Conservation (phyloP, 2,329 filamentous ascomycete species). For the Tolypocladium album region DNA sequence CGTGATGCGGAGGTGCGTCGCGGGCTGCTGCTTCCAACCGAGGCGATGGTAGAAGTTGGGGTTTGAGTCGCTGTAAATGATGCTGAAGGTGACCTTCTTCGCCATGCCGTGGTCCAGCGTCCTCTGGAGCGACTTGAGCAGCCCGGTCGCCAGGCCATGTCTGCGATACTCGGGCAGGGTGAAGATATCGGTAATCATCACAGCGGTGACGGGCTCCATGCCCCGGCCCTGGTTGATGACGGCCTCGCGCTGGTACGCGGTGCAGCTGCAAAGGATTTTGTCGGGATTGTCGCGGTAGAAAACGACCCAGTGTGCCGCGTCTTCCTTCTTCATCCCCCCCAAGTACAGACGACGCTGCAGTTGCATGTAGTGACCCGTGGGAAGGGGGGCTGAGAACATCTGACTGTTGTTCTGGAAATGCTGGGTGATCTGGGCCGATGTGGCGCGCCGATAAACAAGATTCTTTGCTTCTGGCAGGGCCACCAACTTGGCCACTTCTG, state of each 20-base stretch:
- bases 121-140: conserved; percentile 20
- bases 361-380: conserved; percentile 5
- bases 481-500: neutral
- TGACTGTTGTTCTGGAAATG: conserved; percentile 10
- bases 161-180: conserved; percentile 22
- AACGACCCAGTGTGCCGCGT: conserved; percentile 18
- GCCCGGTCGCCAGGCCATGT: conserved; percentile 22
- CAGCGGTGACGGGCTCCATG: conserved; percentile 14
- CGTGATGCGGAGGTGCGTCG: conserved; percentile 20
- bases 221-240: conserved; percentile 8
- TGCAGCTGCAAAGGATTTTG: conserved; percentile 23
- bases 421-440: conserved; percentile 4
- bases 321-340: neutral
- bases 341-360: conserved; percentile 6
- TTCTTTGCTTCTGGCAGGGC: neutral
- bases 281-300: conserved; percentile 14
- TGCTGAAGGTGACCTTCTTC: conserved; percentile 18
- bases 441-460: conserved; percentile 8
- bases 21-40: conserved; percentile 22
- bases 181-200: conserved; percentile 22
- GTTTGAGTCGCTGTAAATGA: conserved; percentile 23
- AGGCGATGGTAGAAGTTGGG: conserved; percentile 20
- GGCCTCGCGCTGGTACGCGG: conserved; percentile 13
- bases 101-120: conserved; percentile 16
- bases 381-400: conserved; percentile 7